phyloP scores from a whole-genome alignment of 352 stramenopile genomes.

The Globisporangium parvum region DNA sequence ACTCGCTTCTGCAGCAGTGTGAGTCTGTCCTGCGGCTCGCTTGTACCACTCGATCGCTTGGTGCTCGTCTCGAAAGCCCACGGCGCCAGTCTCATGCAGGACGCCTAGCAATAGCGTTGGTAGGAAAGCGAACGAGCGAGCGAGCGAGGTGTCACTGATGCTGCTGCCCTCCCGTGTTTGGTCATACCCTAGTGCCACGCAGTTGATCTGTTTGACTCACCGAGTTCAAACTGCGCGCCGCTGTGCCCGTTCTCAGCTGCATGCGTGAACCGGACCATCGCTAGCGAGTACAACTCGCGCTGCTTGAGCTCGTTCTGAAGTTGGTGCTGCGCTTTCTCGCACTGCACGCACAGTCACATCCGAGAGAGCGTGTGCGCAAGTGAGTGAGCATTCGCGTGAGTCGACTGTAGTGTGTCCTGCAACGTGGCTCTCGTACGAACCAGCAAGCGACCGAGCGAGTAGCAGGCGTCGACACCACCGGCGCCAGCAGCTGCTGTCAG shows the following conservation, averaged over 20 bases:
- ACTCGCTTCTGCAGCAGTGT: constrained; percentile 41
- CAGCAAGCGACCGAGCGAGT: constrained; percentile 50
- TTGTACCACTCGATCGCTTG: constrained; percentile 41
- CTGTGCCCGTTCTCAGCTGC: constrained; percentile 48
- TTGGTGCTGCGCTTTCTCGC: constrained; percentile 37
- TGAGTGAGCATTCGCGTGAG: not conserved
- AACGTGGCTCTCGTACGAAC: constrained; percentile 13
- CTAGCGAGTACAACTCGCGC: constrained; percentile 32
- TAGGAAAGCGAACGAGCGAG: too few species aligned
- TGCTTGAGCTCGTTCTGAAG: constrained; percentile 26
- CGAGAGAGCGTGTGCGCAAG: too few species aligned
- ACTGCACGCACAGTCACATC: constrained; percentile 17
- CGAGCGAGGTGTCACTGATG: too few species aligned
- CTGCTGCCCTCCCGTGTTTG: too few species aligned
- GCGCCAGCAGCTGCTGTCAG: constrained; percentile 27
- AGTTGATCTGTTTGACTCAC: constrained; percentile 13
- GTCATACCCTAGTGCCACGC: too few species aligned
- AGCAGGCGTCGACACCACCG: constrained; percentile 39
- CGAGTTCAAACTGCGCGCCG: constrained; percentile 50
- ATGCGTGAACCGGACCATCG: constrained; percentile 33
- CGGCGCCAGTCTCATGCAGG: constrained; percentile 31
- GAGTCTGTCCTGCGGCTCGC: constrained; percentile 41
- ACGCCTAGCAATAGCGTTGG: too few species aligned
- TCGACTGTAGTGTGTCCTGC: not conserved
- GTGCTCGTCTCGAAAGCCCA: constrained; percentile 12